Conservation (phyloP, 345 rosid species). For the Pistacia atlantica region DNA sequence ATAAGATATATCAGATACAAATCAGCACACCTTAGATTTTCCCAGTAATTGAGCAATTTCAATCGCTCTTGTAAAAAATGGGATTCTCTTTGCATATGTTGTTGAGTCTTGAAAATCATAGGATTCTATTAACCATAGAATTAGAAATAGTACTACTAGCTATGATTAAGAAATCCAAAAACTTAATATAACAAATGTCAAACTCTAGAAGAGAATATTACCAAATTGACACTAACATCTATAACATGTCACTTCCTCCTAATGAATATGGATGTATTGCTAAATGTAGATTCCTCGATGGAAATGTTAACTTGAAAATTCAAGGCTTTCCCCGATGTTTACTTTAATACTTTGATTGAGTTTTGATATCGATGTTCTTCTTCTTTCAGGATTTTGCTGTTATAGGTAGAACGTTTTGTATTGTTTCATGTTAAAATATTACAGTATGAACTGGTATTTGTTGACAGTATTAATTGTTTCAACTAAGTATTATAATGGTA, state of each 20-base stretch:
- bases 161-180: neutral
- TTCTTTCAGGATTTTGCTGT: neutral
- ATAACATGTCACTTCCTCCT: neutral
- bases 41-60: neutral
- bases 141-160: neutral
- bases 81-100: neutral
- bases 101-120: neutral
- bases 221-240: neutral
- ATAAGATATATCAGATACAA: too few species aligned
- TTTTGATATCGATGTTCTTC: neutral
- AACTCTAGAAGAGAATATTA: neutral
- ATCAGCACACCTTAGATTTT: too few species aligned
- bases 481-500: neutral
- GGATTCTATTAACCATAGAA: neutral
- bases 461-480: neutral
- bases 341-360: neutral
- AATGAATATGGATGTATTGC: neutral
- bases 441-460: neutral
- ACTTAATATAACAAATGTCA: neutral
- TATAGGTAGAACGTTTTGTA: neutral
- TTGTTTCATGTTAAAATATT: neutral
- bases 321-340: neutral
- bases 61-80: neutral
- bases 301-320: neutral
- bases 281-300: neutral